phyloP scores from a whole-genome alignment of 768 basidiomycete genomes.

The Collybiopsis luxurians region DNA sequence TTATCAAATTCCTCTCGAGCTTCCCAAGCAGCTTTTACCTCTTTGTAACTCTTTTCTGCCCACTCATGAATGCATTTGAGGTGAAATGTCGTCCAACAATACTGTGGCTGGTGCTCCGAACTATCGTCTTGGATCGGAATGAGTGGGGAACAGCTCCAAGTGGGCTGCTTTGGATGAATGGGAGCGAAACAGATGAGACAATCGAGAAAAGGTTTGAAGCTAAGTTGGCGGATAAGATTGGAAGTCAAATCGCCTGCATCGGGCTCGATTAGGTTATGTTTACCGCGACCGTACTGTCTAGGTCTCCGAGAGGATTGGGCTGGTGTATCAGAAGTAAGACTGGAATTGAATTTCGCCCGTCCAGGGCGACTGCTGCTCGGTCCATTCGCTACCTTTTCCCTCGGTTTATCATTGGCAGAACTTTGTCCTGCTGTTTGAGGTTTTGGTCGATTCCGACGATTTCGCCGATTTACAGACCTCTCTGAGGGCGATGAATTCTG shows the following conservation, averaged over 20 bases:
- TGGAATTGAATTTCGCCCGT: slow-evolving; percentile 5
- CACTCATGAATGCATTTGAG: slow-evolving; percentile 86
- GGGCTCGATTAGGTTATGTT: neutral
- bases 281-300: neutral
- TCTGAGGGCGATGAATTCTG: neutral
- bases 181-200: slow-evolving; percentile 83
- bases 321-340: neutral
- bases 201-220: slow-evolving; percentile 70
- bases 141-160: slow-evolving; percentile 84
- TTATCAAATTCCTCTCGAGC: slow-evolving; percentile 60
- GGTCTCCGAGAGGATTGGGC: neutral
- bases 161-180: slow-evolving; percentile 75
- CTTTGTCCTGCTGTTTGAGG: neutral
- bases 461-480: neutral
- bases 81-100: slow-evolving; percentile 92
- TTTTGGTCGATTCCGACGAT: neutral
- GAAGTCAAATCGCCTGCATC: slow-evolving; percentile 64
- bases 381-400: neutral
- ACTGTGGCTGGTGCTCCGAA: slow-evolving; percentile 40
- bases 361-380: neutral
- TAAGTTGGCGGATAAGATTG: slow-evolving; percentile 61
- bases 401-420: neutral
- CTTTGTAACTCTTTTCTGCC: slow-evolving; percentile 81
- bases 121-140: slow-evolving; percentile 36
- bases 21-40: slow-evolving; percentile 67